Conservation (phyloP, 1,139 yeast species). For the Entelexis sorbosivorans region DNA sequence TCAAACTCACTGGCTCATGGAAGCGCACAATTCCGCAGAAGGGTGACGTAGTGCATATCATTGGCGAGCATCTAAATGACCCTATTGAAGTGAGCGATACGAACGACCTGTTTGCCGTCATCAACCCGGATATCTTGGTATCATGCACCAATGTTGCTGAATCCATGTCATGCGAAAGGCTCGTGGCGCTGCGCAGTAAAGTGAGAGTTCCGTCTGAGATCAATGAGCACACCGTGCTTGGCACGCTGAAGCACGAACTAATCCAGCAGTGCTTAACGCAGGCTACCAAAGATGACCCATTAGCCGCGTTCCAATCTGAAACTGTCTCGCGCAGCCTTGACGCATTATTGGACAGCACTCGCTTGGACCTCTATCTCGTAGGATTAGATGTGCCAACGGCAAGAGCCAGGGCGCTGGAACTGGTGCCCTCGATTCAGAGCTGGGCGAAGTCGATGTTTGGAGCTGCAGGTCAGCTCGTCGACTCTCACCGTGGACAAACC, state of each 20-base stretch:
- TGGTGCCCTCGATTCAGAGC: constrained; percentile 46
- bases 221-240: constrained; percentile 54
- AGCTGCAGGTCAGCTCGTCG: constrained; percentile 24
- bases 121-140: constrained; percentile 74
- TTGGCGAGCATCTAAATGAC: constrained; percentile 23
- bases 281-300: constrained; percentile 33
- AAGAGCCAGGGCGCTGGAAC: constrained; percentile 39
- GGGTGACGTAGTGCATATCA: constrained; percentile 33
- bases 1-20: constrained; percentile 24
- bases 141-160: constrained; percentile 77
- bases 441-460: constrained; percentile 49
- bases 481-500: constrained; percentile 10
- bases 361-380: constrained; percentile 48
- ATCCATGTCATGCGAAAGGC: constrained; percentile 60
- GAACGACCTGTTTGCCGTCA: constrained; percentile 49
- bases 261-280: constrained; percentile 56
- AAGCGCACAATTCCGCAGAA: constrained; percentile 20
- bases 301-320: constrained; percentile 26
- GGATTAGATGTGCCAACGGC: constrained; percentile 43
- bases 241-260: constrained; percentile 66
- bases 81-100: constrained; percentile 41
- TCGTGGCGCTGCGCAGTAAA: constrained; percentile 50
- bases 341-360: constrained; percentile 30
- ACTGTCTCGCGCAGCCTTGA: constrained; percentile 39
- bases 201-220: constrained; percentile 45